Percentiles rank a stretch among this genome's conserved stretches.
These are phyloP conservation scores for Corchorus olitorius DNA, from an alignment of 345 rosid genomes.

Conservation along the genomic window DNA sequence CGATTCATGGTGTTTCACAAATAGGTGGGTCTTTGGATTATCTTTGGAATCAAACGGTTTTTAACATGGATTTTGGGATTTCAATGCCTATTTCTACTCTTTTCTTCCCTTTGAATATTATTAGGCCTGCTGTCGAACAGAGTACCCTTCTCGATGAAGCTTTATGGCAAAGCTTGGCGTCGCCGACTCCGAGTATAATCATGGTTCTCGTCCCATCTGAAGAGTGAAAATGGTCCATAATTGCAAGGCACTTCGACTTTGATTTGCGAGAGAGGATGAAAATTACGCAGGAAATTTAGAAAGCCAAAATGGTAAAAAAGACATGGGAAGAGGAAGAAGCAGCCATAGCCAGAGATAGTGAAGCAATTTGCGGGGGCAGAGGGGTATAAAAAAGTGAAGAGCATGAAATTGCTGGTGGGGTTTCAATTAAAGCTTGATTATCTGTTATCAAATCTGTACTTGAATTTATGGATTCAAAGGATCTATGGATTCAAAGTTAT, in stretches of 20 bases:
- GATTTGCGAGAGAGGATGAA: constrained; percentile 34
- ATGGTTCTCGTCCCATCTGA: constrained; percentile 77
- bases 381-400: constrained; percentile 25
- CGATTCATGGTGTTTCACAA: too few species aligned
- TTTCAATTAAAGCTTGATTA: constrained; percentile 26
- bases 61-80: too few species aligned
- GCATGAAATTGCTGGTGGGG: constrained; percentile 53
- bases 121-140: constrained; percentile 70
- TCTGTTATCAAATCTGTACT: too few species aligned
- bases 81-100: too few species aligned
- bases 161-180: constrained; percentile 65
- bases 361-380: background rate
- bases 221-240: constrained; percentile 80
- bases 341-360: background rate
- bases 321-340: background rate
- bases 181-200: constrained; percentile 67
- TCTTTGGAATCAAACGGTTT: too few species aligned
- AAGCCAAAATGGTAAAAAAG: constrained; percentile 39
- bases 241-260: constrained; percentile 34
- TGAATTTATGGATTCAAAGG: too few species aligned
- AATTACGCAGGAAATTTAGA: constrained; percentile 38
- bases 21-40: too few species aligned
- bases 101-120: too few species aligned
- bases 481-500: too few species aligned
- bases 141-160: constrained; percentile 68